Evolutionary conservation across 169 alveolate genomes (phyloP), one percentile per base, ranked within the genome.

Genomic region (Theileria annulata): DNA sequence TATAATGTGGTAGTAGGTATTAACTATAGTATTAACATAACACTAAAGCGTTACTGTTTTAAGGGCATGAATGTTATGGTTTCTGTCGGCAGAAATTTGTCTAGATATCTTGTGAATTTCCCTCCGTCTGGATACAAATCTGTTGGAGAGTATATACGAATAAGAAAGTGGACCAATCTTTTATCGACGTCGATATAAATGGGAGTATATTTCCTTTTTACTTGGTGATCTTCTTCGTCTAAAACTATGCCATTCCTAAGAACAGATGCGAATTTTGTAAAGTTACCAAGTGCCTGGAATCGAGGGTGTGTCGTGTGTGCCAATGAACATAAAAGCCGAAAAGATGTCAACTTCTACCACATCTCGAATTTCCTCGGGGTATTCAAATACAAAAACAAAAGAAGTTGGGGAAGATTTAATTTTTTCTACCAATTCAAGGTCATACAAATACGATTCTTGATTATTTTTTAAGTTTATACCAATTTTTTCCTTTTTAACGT

Each of bases 111-210:
- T 21, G 87, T 77, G 51, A 76, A 59, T 64, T 87, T 82, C 0
- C 95, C 95, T 5, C 95, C 95, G 88, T 91, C 95, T 1, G 88
- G 78, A 71, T 47, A 91, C 17, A 71, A 23, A 3, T 30, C 72
- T 51, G 82, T 79, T 21, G 77, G 88, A 28, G 79, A 62, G 71
- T 91, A 91, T 60, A 91, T 82, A 8, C 95, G 86, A 28, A 91
- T 91, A n/a, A 85, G 77, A 64, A 91, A 87, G 77, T 91, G 95
- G 37, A 85, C 79, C 19, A 75, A 81, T 30, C 85, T 66, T 21
- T 79, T 72, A 13, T 75, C 85, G 25, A 42, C 73, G 76, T 91
- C 93, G 17, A 91, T 71, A 78, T 79, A 91, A 0, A 91, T 48
- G 31, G 95, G 95, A 25, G 95, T 87, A 77, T 87, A 91, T 42